phyloP scores from a whole-genome alignment of 495 filamentous ascomycete genomes.

The Penicillium odoratum region DNA sequence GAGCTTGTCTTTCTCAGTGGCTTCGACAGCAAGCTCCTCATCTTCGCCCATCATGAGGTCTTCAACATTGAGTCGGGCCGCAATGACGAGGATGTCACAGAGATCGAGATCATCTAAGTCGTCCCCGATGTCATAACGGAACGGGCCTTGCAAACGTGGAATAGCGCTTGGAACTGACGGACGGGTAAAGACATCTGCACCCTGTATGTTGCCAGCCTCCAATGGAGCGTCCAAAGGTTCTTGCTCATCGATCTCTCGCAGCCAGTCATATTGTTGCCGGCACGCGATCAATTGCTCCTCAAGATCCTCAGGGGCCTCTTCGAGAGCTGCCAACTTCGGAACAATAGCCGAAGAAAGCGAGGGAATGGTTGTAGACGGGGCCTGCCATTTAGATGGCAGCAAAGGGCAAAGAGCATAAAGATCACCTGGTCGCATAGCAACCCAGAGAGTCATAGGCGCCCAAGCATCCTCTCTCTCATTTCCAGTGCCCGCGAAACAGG shows the following conservation, averaged over 20 bases:
- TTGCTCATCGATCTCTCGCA: slow-evolving; percentile 76
- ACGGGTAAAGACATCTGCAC: slow-evolving; percentile 69
- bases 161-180: slow-evolving; percentile 69
- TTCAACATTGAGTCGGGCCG: slow-evolving; percentile 52
- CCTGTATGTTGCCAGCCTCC: slow-evolving; percentile 35
- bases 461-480: slow-evolving; percentile 68
- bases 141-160: slow-evolving; percentile 83
- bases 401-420: slow-evolving; percentile 90
- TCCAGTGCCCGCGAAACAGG: slow-evolving; percentile 74
- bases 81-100: slow-evolving; percentile 59
- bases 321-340: slow-evolving; percentile 59
- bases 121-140: slow-evolving; percentile 66
- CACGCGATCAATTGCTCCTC: slow-evolving; percentile 49
- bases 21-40: slow-evolving; percentile 47
- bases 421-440: slow-evolving; percentile 85
- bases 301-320: slow-evolving; percentile 57
- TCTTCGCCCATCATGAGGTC: slow-evolving; percentile 55
- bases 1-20: slow-evolving; percentile 60
- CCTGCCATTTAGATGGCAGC: slow-evolving; percentile 77
- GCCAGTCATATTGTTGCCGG: slow-evolving; percentile 77
- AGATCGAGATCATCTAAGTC: slow-evolving; percentile 68
- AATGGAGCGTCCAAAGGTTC: slow-evolving; percentile 51
- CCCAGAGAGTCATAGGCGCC: slow-evolving; percentile 89
- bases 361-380: slow-evolving; percentile 71
- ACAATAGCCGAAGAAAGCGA: slow-evolving; percentile 74